Percentiles rank a stretch among this genome's conserved stretches.
Conservation (phyloP, 331 rosid species). For the Stylosanthes scabra region DNA sequence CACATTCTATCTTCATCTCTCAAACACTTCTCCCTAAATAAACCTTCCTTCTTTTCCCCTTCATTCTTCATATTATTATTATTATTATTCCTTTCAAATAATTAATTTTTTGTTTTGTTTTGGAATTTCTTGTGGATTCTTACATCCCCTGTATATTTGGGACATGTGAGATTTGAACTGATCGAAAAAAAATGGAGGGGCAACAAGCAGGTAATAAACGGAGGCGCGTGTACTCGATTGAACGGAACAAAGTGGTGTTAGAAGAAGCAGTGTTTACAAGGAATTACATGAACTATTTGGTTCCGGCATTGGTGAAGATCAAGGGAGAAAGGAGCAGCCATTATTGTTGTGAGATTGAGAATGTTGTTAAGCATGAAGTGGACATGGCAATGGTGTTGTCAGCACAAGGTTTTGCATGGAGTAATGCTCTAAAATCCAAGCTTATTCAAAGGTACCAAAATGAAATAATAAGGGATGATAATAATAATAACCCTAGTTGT, state of each 20-base stretch:
- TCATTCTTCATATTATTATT: neutral
- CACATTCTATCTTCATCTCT: neutral
- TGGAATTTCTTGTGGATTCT: too few relatives aligned
- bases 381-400: constrained; percentile 79
- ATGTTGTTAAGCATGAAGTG: constrained; percentile 59
- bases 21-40: constrained; percentile 20
- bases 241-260: constrained; percentile 48
- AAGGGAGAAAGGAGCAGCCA: constrained; percentile 7
- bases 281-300: constrained; percentile 53
- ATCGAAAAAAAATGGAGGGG: constrained; percentile 32
- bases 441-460: constrained; percentile 39
- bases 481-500: constrained; percentile 14
- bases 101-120: too few relatives aligned
- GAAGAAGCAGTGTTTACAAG: constrained; percentile 49
- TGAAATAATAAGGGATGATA: neutral
- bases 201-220: constrained; percentile 56
- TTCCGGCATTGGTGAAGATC: constrained; percentile 57
- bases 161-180: too few relatives aligned
- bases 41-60: constrained; percentile 44
- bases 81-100: too few relatives aligned
- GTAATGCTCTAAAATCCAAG: constrained; percentile 54
- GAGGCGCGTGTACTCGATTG: constrained; percentile 55
- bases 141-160: too few relatives aligned
- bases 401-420: constrained; percentile 68
- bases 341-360: constrained; percentile 25